Percentiles rank a stretch among this genome's conserved stretches.
Evolutionary conservation across 108 stramenopile species (phyloP).

Genomic region (Craspedostauros australis): DNA sequence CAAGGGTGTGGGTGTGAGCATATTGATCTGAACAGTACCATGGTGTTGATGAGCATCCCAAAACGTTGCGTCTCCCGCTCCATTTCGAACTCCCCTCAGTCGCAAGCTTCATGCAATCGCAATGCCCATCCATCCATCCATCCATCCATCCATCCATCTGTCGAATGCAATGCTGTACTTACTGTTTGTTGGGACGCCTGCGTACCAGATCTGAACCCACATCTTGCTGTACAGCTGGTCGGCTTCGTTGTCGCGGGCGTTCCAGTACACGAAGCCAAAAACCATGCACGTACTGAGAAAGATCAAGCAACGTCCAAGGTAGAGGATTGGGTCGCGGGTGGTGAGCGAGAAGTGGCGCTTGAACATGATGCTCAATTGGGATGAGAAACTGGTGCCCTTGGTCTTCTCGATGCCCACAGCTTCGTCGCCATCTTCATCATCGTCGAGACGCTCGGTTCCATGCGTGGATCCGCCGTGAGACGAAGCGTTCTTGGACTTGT

Average conservation of each 20-base stretch:
- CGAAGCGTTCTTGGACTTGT: no score
- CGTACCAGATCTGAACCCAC: slow-evolving; percentile 2
- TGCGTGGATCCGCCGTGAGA: neutral
- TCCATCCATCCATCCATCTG: neutral
- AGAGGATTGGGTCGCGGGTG: slow-evolving; percentile 17
- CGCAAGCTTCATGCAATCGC: no score
- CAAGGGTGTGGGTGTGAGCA: no score
- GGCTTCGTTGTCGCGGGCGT: slow-evolving; percentile 15
- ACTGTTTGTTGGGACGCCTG: slow-evolving; percentile 3
- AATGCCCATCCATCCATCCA: neutral
- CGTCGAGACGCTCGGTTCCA: slow-evolving; percentile 1
- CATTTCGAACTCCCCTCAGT: no score
- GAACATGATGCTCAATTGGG: slow-evolving; percentile 21
- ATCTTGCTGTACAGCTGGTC: slow-evolving; percentile 24
- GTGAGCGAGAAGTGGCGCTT: slow-evolving; percentile 16
- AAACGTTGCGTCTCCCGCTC: no score
- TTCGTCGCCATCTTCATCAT: slow-evolving; percentile 7
- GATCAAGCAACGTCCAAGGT: slow-evolving; percentile 10
- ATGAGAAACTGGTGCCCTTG: neutral
- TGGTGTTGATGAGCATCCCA: no score
- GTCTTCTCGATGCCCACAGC: slow-evolving; percentile 8
- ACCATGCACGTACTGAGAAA: slow-evolving; percentile 12
- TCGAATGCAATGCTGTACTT: neutral
- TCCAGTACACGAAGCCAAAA: slow-evolving; percentile 20
- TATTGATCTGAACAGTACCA: no score